These are phyloP conservation scores for Massariosphaeria phaeospora DNA, from an alignment of 495 filamentous ascomycete genomes.

Conservation along the genomic window DNA sequence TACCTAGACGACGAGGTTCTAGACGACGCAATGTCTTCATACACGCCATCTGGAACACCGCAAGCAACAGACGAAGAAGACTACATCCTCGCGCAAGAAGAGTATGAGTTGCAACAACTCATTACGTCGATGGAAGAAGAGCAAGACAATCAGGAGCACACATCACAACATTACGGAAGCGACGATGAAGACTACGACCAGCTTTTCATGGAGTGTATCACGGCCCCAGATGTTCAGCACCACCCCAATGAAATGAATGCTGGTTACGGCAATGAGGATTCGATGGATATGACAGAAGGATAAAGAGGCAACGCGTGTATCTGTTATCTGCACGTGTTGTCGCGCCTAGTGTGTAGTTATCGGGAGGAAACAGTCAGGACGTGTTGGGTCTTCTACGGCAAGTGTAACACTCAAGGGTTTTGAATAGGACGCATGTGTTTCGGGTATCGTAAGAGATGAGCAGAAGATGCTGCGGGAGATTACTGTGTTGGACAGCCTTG, in stretches of 20 bases:
- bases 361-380: too few relatives aligned
- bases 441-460: constrained; percentile 10
- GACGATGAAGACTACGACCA: constrained; percentile 56
- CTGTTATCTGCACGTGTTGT: not conserved
- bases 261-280: constrained; percentile 16
- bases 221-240: constrained; percentile 1
- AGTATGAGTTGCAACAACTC: constrained; percentile 56
- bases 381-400: too few relatives aligned
- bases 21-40: constrained; percentile 22
- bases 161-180: constrained; percentile 35
- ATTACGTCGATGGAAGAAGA: constrained; percentile 43
- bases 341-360: not conserved
- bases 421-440: constrained; percentile 14
- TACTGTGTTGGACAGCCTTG: constrained; percentile 69
- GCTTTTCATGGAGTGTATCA: constrained; percentile 51
- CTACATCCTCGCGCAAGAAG: constrained; percentile 50
- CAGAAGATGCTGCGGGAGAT: constrained; percentile 18
- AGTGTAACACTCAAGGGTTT: too few relatives aligned
- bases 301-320: constrained; percentile 14
- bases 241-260: not conserved
- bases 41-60: not conserved
- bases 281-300: constrained; percentile 31
- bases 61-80: constrained; percentile 37
- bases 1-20: constrained; percentile 26
- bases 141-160: constrained; percentile 1